phyloP scores from a whole-genome alignment of 202 grass and related monocot genomes.

The Schoenoplectus triqueter region DNA sequence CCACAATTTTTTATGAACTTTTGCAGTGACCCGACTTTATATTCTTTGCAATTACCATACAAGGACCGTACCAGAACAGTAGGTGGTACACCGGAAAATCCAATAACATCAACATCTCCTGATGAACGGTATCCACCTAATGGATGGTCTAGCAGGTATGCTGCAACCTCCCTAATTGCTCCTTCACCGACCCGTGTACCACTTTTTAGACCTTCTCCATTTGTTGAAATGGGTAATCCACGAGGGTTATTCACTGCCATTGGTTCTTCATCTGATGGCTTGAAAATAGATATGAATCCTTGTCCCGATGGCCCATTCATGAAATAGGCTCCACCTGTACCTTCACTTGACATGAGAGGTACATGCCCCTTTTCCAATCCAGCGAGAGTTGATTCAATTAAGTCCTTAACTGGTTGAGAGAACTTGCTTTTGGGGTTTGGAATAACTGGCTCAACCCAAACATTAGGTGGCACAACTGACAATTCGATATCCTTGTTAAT shows the following conservation, averaged over 20 bases:
- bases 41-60: constrained; percentile 37
- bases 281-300: constrained; percentile 70
- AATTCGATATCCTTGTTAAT: constrained; percentile 49
- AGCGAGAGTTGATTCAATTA: constrained; percentile 52
- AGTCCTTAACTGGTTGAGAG: constrained; percentile 46
- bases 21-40: constrained; percentile 71
- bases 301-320: constrained; percentile 59
- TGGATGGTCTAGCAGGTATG: constrained; percentile 76
- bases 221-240: constrained; percentile 60
- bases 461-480: constrained; percentile 45
- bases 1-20: constrained; percentile 62
- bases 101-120: constrained; percentile 1
- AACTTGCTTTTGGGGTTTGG: constrained; percentile 51
- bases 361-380: constrained; percentile 61
- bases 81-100: constrained; percentile 61
- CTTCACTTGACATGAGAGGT: constrained; percentile 71
- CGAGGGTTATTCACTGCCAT: constrained; percentile 76
- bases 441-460: constrained; percentile 57
- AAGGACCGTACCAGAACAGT: constrained; percentile 54
- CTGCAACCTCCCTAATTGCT: constrained; percentile 65
- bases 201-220: constrained; percentile 74
- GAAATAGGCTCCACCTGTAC: constrained; percentile 78
- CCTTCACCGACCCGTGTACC: constrained; percentile 71
- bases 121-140: constrained; percentile 40
- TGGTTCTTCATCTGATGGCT: constrained; percentile 80